Evolutionary conservation across 2,329 filamentous ascomycete genomes (phyloP).

Genomic region (Fusarium liriodendri): DNA sequence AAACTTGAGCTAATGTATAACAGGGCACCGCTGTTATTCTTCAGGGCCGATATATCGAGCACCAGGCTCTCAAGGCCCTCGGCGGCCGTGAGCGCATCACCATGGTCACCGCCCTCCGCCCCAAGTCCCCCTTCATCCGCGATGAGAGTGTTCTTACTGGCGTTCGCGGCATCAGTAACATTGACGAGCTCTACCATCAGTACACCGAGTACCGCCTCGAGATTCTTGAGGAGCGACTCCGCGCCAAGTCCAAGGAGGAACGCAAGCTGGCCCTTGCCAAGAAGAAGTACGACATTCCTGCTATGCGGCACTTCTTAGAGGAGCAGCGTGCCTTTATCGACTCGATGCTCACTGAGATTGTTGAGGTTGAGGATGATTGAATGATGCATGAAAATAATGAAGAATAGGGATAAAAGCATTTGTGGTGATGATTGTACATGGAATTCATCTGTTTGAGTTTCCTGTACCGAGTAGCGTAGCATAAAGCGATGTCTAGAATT

Average conservation of each 20-base stretch:
- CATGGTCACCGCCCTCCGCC: constrained; percentile 59
- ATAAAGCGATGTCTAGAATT: background rate
- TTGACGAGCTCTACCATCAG: constrained; percentile 5
- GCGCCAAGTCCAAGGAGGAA: background rate
- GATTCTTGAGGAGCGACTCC: constrained; percentile 9
- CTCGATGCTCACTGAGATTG: constrained; percentile 2
- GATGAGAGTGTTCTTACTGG: constrained; percentile 47
- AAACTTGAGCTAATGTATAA: background rate
- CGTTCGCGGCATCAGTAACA: constrained; percentile 3
- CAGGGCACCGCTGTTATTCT: constrained; percentile 56
- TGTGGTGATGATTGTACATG: background rate
- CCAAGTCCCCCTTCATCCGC: constrained; percentile 50
- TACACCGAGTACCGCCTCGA: constrained; percentile 11
- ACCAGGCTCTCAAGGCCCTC: constrained; percentile 54
- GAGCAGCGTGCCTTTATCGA: constrained; percentile 6
- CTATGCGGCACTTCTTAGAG: background rate
- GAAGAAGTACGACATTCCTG: constrained; percentile 9
- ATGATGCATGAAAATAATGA: background rate
- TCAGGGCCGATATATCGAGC: constrained; percentile 59
- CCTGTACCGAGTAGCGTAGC: background rate
- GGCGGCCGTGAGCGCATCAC: constrained; percentile 58
- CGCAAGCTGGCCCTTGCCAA: constrained; percentile 1
- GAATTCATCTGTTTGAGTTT: background rate
- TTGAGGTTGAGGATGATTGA: constrained; percentile 9
- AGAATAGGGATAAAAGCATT: background rate